These are phyloP conservation scores for Alloascoidea africana DNA, from an alignment of 805 yeast species.

Conservation along the genomic window DNA sequence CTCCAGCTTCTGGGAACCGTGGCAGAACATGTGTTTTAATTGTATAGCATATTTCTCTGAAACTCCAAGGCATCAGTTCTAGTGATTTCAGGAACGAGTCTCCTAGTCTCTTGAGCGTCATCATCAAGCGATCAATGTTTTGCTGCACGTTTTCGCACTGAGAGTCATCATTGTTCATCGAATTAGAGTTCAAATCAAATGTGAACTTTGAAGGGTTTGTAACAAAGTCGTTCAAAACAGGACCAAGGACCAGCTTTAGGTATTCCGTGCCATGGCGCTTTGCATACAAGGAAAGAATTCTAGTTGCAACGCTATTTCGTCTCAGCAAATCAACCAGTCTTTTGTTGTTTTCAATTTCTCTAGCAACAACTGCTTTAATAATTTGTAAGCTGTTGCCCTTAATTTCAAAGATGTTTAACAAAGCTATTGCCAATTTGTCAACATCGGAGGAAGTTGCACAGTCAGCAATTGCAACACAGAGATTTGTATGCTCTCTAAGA, in stretches of 20 bases:
- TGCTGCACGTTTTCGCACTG: too few relatives aligned
- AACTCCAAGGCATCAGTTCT: constrained; percentile 50
- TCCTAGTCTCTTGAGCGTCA: too few relatives aligned
- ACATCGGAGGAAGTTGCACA: constrained; percentile 56
- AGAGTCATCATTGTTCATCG: too few relatives aligned
- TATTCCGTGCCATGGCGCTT: constrained; percentile 51
- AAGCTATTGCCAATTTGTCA: constrained; percentile 52
- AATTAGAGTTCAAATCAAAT: constrained; percentile 50
- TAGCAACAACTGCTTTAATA: constrained; percentile 37
- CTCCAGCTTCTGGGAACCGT: constrained; percentile 43
- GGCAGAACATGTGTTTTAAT: constrained; percentile 39
- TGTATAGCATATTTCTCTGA: constrained; percentile 45
- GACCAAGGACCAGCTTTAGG: constrained; percentile 34
- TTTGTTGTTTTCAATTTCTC: constrained; percentile 45
- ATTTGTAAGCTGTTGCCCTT: constrained; percentile 19
- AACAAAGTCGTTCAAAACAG: constrained; percentile 40
- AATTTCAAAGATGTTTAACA: constrained; percentile 39
- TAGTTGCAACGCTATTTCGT: constrained; percentile 70
- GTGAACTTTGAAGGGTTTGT: constrained; percentile 25
- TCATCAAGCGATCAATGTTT: too few relatives aligned
- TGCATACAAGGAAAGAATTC: constrained; percentile 61
- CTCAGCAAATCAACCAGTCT: constrained; percentile 63
- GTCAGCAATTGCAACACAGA: constrained; percentile 37
- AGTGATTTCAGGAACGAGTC: too few relatives aligned
- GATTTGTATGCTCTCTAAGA: constrained; percentile 11